Evolutionary conservation across 2,329 filamentous ascomycete genomes (phyloP), one percentile per base, ranked within the genome.

Genomic region (Pochonia chlamydosporia): DNA sequence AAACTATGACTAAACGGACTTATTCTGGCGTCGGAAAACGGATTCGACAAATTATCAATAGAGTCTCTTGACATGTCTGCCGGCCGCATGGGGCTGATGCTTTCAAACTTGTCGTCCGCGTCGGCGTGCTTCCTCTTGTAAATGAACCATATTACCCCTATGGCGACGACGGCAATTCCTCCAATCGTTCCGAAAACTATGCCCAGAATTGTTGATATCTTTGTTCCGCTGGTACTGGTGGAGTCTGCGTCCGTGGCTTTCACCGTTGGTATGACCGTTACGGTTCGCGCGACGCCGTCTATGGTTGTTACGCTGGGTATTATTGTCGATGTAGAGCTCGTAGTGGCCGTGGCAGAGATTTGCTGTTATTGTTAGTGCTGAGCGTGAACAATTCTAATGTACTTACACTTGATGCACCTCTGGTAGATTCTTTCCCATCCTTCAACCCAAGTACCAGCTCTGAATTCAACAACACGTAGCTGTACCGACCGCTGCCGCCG

Each of bases 401-500:
- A n/a, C n/a, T n/a, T n/a, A n/a, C n/a, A n/a, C n/a, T n/a, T n/a
- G n/a, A n/a, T n/a, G n/a, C n/a, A n/a, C n/a, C n/a, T n/a, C n/a
- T n/a, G n/a, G n/a, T n/a, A n/a, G n/a, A n/a, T n/a, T n/a, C n/a
- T n/a, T n/a, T n/a, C n/a, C 20, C 3, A 3, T 36, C 46, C 42
- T 28, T 48, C 6, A 16, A 39, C 13, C 39, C 47, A 8, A 14
- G 4, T 4, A 45, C 24, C 43, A 49, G 11, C 4, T 23, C 30
- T 11, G 25, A 36, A 24, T 45, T 33, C 43, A 49, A 5, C 9
- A 49, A 21, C 10, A 49, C 24, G 16, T 49, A 49, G 42, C 43
- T 49, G 31, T 36, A 49, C 13, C 24, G n/a, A 14, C 37, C 30
- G 11, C 28, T 33, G 11, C 42, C 43, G 23, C 47, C 47, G 20